These are phyloP conservation scores for Asterella californica DNA, from an alignment of 225 moss, liverwort and hornwort species.

Conservation along the genomic window DNA sequence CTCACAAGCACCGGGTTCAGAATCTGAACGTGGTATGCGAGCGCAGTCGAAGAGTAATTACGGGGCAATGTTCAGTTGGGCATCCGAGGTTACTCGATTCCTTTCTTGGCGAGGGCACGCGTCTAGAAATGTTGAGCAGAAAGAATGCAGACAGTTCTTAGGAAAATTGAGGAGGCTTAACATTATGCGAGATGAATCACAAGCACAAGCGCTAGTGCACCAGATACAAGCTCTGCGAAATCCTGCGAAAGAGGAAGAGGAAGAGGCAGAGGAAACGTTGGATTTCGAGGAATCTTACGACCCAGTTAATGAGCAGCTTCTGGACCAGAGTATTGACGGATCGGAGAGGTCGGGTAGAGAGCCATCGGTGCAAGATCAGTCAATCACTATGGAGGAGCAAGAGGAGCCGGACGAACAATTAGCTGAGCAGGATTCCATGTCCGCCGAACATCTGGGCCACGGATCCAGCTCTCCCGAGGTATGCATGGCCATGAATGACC, in stretches of 20 bases:
- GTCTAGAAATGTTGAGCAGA: not conserved
- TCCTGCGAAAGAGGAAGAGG: not conserved
- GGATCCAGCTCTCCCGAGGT: not conserved
- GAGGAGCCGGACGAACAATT: not conserved
- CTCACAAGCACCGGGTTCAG: not conserved
- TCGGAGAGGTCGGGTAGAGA: not conserved
- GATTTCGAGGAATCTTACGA: not conserved
- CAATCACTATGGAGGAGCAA: not conserved
- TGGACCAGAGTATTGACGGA: not conserved
- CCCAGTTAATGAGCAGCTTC: not conserved
- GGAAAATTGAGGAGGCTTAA: conserved; percentile 5
- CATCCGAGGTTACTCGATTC: conserved; percentile 13
- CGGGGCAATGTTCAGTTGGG: conserved; percentile 21
- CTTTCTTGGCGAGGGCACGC: conserved; percentile 3
- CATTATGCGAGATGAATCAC: conserved; percentile 15
- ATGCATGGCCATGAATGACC: not conserved
- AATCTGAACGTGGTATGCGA: not conserved
- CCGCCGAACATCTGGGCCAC: not conserved
- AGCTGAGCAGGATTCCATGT: not conserved
- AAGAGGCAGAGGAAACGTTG: not conserved
- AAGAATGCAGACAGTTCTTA: conserved; percentile 9
- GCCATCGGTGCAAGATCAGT: not conserved
- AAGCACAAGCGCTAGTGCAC: conserved; percentile 16
- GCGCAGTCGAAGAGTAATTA: not conserved
- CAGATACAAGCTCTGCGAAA: conserved; percentile 18